Evolutionary conservation across 2,329 filamentous ascomycete species (phyloP), one percentile per base, ranked within the genome.

Genomic region (Talaromyces sp.): DNA sequence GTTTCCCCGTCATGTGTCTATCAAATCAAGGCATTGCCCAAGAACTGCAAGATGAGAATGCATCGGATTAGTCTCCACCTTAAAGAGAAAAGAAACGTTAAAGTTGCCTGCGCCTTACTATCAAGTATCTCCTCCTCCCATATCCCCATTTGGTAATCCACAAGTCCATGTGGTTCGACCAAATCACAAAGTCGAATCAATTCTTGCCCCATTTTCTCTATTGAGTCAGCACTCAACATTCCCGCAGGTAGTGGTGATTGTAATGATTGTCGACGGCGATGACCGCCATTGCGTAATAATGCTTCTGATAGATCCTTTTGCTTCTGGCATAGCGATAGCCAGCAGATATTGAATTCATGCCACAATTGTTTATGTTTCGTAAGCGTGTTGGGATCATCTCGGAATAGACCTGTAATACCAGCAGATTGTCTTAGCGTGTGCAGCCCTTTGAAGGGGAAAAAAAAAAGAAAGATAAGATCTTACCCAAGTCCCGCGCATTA

Each of bases 81-180:
- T 6, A 9, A 22, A n/a, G 3, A 27, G 31, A 41, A 11, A 16
- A 43, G 22, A 45, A 27, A 16, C 7, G 8, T 10, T 27, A 43
- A n/a, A 24, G n/a, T 27, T 35, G 22, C 31, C 24, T 37, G 11
- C 50, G 41, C 19, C 91, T 79, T 82, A 97, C 93, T 85, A 65
- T 86, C 85, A 70, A 95, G 86, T 71, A 98, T 97, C 73, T 91
- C 88, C 74, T 98, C 93, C 78, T 98, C 95, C 87, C 92, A 96
- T 31, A 98, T 91, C 9, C 95, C 95, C 81, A 97, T 96, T 73
- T 98, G 90, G 76, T 98, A 99, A 79, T 99, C 95, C 11, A 99
- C 92, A 57, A 99, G 81, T n/a, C 95, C 95, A 74, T 96, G 89
- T 70, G 90, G 89, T 77, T 98, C 94, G 67, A 98, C 86, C 60